Base-by-base conservation (phyloP, 1,284 basidiomycete genomes). In the Schizophyllum amplum region DNA sequence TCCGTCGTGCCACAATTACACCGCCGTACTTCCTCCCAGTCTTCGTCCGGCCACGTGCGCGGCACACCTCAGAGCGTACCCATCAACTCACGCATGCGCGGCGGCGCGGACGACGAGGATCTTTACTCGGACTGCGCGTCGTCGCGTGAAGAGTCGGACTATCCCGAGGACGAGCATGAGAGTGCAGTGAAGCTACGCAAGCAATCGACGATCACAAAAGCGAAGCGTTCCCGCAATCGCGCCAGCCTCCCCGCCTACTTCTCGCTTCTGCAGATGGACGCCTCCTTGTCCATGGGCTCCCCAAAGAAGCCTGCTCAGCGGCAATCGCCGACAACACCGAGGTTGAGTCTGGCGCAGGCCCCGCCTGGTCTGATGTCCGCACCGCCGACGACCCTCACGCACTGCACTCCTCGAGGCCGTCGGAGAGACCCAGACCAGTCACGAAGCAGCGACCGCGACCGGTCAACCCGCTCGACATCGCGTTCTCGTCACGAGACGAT, bases 171-270 rank as follows among this genome's bases (percentile, higher is more conserved):
- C 57, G 71, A 65, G 51, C 65, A 62, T 48, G 67, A 50, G 9
- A 20, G 63, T 62, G 63, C 64, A 24, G 66, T 68, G 50, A 62
- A 66, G 56, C 33, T 42, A 13, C 33, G 33, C 11, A 42, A 42
- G 7, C 33, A 42, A 42, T 42, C 33, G 33, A 42, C 33, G 33
- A 42, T 42, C 11, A 42, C 33, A 42, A 42, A 42, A 42, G 57
- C 72, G 46, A 79, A 75, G 67, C 80, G 76, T 62, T 74, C 71
- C 63, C 81, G 81, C 63, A 86, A 84, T 67, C 84, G 87, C 67
- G 82, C 83, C 53, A 87, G 84, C 66, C 78, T 90, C 49, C 87
- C 87, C 17, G 82, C 85, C 7, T 88, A 84, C 70, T 90, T 90
- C 68, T 87, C 86, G 52, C 76, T 88, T 58, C 75, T 90, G 47